Percentiles rank a stretch among this genome's conserved stretches.
phyloP scores from a whole-genome alignment of 139 green algal genomes.

The Astrephomene gubernaculifera region DNA sequence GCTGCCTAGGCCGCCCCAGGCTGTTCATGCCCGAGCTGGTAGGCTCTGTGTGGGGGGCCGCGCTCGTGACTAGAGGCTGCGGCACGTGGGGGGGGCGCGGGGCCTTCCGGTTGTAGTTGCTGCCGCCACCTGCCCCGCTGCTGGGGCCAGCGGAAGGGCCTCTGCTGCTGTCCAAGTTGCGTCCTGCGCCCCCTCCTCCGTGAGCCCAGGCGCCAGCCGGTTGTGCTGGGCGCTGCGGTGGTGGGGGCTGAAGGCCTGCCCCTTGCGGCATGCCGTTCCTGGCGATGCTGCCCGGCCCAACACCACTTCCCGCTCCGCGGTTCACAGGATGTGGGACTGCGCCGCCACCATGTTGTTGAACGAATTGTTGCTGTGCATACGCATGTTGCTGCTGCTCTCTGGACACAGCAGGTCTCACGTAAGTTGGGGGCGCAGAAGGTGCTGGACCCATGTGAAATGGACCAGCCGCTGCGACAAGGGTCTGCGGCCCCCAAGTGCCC shows the following conservation, averaged over 20 bases:
- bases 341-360: background rate
- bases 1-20: conserved; percentile 17
- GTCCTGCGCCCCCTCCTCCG: background rate
- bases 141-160: background rate
- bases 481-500: too few species aligned
- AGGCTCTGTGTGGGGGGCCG: background rate
- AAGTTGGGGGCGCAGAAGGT: too few species aligned
- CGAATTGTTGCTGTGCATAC: background rate
- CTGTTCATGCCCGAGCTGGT: background rate
- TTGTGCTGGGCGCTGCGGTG: background rate
- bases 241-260: too few species aligned
- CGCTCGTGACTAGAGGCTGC: background rate
- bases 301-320: too few species aligned
- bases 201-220: background rate
- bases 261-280: too few species aligned
- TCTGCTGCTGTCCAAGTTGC: background rate
- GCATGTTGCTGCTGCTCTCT: conserved; percentile 1
- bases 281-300: too few species aligned
- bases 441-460: too few species aligned
- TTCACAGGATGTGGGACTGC: too few species aligned
- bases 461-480: too few species aligned
- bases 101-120: background rate
- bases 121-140: background rate
- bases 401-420: too few species aligned
- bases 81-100: background rate